Evolutionary conservation across 441 rosid species (phyloP), one percentile per base, ranked within the genome.

Genomic region (Erodium trifolium): DNA sequence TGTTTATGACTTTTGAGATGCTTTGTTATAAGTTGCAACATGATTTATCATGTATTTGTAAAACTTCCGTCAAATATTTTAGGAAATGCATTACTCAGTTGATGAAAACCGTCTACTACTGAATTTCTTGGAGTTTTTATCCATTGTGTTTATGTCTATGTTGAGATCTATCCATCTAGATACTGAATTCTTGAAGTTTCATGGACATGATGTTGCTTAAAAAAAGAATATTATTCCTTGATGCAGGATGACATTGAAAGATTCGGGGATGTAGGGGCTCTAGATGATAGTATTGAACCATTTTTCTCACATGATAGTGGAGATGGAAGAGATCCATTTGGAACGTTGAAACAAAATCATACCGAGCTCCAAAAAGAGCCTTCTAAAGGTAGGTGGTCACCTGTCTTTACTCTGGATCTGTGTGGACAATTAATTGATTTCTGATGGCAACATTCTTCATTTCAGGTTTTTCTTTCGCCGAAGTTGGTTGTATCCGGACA

Each of bases 171-270:
- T 34, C 37, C 5, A 34, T 4, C 3, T 37, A 1, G 43, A 2
- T 37, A 37, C 43, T 37, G 43, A 5, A 37, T 37, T 37, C 43
- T 37, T 3, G 9, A 37, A 37, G 43, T 37, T 37, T 37, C 43
- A 6, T 37, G 43, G 9, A 37, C 55, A 16, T 64, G 60, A 19
- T 6, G 18, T 47, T 63, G 63, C 70, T 70, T 75, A 67, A 70
- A 65, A 70, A 74, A 37, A 18, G 17, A 66, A 19, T 23, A 69
- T 23, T 11, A 43, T 66, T 66, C 80, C 63, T 66, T 49, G 64
- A 41, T 70, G 78, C 88, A 88, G 93, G 93, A 88, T n/a, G 89
- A 86, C 68, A 82, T 83, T 23, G 91, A 86, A 16, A 78, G 71
- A 47, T 81, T 84, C 71, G 90, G 82, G 69, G 87, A 83, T 74